These are phyloP conservation scores for Erucastrum elatum DNA, from an alignment of 345 rosid genomes.

Conservation along the genomic window DNA sequence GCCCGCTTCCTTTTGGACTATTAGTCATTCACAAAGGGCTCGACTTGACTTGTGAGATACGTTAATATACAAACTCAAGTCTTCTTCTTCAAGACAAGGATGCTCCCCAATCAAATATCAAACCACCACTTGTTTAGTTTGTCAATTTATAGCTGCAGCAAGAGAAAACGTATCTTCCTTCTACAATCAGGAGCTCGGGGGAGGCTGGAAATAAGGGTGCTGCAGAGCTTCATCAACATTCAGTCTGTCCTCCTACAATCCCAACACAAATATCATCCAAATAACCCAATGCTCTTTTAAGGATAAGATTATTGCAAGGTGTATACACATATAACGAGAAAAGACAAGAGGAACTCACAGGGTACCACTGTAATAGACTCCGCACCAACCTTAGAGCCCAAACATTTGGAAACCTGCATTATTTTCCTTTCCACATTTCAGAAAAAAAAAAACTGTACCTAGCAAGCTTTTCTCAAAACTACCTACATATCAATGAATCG, in stretches of 20 bases:
- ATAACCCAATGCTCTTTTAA: background rate
- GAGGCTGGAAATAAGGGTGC: constrained; percentile 81
- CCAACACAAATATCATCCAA: background rate
- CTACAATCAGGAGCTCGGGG: constrained; percentile 21
- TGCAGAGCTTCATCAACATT: constrained; percentile 70
- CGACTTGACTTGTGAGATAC: background rate
- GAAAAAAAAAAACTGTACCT: background rate
- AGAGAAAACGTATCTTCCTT: background rate
- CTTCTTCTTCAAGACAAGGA: background rate
- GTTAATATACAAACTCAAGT: background rate
- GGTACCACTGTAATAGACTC: constrained; percentile 75
- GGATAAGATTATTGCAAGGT: background rate
- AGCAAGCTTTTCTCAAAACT: background rate
- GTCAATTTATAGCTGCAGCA: background rate
- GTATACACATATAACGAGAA: background rate
- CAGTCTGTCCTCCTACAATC: constrained; percentile 64
- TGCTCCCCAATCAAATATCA: background rate
- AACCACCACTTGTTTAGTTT: background rate
- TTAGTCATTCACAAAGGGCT: background rate
- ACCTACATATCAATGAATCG: background rate
- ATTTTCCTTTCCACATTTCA: constrained; percentile 2
- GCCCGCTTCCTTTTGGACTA: background rate
- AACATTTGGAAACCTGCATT: constrained; percentile 72
- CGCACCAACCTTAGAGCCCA: constrained; percentile 90
- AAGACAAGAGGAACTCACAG: constrained; percentile 52